Evolutionary conservation across 345 rosid species (phyloP), one percentile per base, ranked within the genome.

Genomic region (Cardiospermum halicacabum): DNA sequence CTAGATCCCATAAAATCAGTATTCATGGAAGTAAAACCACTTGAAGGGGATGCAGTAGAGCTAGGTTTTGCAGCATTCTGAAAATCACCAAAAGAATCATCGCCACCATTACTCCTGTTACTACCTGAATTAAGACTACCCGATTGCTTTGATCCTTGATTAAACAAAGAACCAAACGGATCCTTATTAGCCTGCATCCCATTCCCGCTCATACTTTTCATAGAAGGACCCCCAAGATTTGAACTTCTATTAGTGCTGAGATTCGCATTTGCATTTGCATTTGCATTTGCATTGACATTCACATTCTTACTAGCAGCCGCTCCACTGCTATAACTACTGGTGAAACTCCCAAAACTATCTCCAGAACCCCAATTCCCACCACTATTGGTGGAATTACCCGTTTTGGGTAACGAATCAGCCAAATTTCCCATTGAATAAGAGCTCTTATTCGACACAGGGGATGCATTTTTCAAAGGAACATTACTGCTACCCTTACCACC

Each of bases 101-200:
- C 73, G 13, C 69, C 73, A 16, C 69, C 61, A 31, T 72, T 80
- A 4, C 53, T 74, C 9, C 72, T 72, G 70, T 84, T 87, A 73
- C 58, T 74, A 3, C 68, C 76, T 0, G 95, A 79, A 65, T 84
- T 84, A 39, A 84, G 77, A 72, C 71, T 75, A 53, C 69, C 81
- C 1, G 88, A 73, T 43, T 84, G 73, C 63, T 88, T 93, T 4
- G 84, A 77, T 66, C 85, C 88, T 8, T 84, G 77, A 59, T 86
- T 96, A 57, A 82, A 75, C 80, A 93, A 80, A 68, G 89, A 82
- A 74, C 91, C 84, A 75, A 93, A 93, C 7, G 96, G 97, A 59
- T 90, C 99, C 57, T 71, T 77, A 49, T 79, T 84, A 22, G 69
- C 65, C 72, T 74, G 69, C 77, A 74, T 49, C 50, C 83, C 92